phyloP scores from a whole-genome alignment of 2,329 filamentous ascomycete genomes.

The Fusarium incarnatum region DNA sequence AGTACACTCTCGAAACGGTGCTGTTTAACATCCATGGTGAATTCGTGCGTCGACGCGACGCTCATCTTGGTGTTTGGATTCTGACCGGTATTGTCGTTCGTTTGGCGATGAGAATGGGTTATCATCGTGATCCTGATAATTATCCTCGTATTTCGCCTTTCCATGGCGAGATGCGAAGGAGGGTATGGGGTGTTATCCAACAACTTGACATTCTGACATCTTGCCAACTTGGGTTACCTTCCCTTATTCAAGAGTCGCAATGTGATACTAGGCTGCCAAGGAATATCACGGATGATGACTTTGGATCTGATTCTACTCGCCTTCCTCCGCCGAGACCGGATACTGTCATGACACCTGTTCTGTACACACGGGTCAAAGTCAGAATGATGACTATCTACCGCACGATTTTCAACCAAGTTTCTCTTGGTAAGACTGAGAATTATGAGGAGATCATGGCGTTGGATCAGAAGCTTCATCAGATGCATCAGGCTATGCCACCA shows the following conservation, averaged over 20 bases:
- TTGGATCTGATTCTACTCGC: slow-evolving; percentile 1
- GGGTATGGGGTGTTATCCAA: slow-evolving; percentile 25
- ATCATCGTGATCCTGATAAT: slow-evolving; percentile 34
- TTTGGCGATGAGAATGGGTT: slow-evolving; percentile 38
- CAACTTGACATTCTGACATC: slow-evolving; percentile 34
- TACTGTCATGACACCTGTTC: slow-evolving; percentile 5
- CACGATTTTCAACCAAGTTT: slow-evolving; percentile 37
- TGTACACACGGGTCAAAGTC: slow-evolving; percentile 31
- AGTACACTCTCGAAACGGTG: slow-evolving; percentile 26
- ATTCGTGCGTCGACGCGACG: slow-evolving; percentile 29
- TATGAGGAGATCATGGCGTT: slow-evolving; percentile 37
- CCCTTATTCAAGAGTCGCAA: slow-evolving; percentile 27
- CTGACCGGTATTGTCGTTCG: slow-evolving; percentile 22
- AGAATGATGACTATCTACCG: slow-evolving; percentile 29
- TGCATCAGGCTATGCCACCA: slow-evolving; percentile 21
- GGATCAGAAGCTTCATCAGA: slow-evolving; percentile 20
- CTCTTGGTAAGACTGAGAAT: slow-evolving; percentile 13
- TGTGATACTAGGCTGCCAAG: slow-evolving; percentile 24
- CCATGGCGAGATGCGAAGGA: slow-evolving; percentile 36
- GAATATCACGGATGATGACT: slow-evolving; percentile 34
- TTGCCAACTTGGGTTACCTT: slow-evolving; percentile 28
- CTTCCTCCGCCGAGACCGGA: slow-evolving; percentile 26
- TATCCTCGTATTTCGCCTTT: slow-evolving; percentile 24
- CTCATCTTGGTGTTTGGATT: slow-evolving; percentile 33
- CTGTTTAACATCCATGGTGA: slow-evolving; percentile 34